Base-by-base conservation (phyloP, 2,329 filamentous ascomycete genomes). In the Fusarium paranaense region DNA sequence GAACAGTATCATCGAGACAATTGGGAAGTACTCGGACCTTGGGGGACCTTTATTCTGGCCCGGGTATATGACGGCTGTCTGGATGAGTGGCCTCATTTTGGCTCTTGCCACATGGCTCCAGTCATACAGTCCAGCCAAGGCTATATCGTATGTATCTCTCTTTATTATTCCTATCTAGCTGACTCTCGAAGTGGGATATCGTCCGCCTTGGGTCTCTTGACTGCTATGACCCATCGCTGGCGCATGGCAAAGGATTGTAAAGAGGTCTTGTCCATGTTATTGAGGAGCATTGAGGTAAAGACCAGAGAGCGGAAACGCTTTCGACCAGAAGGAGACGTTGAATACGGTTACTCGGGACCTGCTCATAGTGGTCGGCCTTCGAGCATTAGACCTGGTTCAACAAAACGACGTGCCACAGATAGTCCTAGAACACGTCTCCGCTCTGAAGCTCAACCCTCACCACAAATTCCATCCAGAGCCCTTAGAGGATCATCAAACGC, bases 41-140 rank as follows among this genome's bases (percentile, higher is more conserved):
- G 25, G 22, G 6, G 71, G 63, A 18, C 69, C 69, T 2, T 60
- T 74, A n/a, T 73, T 69, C 72, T 83, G 82, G 82, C 82, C 82
- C 0, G 80, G 81, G 0, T 80, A 79, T 13, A 71, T 83, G 30
- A 81, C 82, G 1, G 79, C 81, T 2, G 71, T 76, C 0, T 84
- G 82, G 82, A 84, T 83, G 80, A 78, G 81, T 8, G 82, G 82
- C 9, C 73, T 84, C 2, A 79, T 83, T 6, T 69, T 83, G 9
- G 80, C 81, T 2, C 82, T 82, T 66, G 80, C 81, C 8, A 76
- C 75, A 38, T 75, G 80, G n/a, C 71, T 82, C 25, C 74, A 76
- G 11, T 65, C 79, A 8, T 82, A 82, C 32, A 71, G 75, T 4
- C 38, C 65, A 18, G 52, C 62, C n/a, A 79, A 78, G 40, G 74